Conservation (phyloP, 2,329 filamentous ascomycete species). For the Microascus cirrosus region DNA sequence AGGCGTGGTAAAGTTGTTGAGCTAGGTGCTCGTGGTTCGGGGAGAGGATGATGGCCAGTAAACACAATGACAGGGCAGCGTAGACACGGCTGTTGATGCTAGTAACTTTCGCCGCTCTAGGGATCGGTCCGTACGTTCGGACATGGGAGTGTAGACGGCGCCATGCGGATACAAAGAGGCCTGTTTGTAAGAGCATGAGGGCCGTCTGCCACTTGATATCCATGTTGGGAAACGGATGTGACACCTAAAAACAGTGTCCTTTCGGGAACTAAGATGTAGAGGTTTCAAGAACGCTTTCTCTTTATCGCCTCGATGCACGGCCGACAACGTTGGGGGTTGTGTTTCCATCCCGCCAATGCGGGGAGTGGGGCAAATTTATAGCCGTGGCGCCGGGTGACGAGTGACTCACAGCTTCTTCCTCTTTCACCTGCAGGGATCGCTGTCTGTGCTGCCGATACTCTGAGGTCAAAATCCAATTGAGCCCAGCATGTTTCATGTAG, state of each 20-base stretch:
- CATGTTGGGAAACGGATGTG: neutral
- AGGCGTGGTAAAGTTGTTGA: slow-evolving; percentile 13
- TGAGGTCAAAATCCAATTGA: too few relatives aligned
- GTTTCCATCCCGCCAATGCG: too few relatives aligned
- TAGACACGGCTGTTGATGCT: slow-evolving; percentile 6
- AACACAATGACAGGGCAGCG: neutral
- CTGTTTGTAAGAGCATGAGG: slow-evolving; percentile 1
- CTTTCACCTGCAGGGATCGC: too few relatives aligned
- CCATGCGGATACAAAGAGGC: slow-evolving; percentile 4
- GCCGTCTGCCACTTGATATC: neutral
- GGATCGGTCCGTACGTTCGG: slow-evolving; percentile 5
- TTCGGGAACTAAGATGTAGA: neutral
- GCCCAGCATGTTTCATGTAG: too few relatives aligned
- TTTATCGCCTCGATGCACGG: too few relatives aligned
- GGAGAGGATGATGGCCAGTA: slow-evolving; percentile 5
- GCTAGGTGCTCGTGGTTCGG: slow-evolving; percentile 1
- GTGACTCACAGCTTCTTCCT: too few relatives aligned
- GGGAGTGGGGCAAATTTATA: too few relatives aligned
- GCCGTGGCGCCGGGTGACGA: too few relatives aligned
- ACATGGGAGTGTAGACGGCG: slow-evolving; percentile 4
- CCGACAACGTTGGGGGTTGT: too few relatives aligned
- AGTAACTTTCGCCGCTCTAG: neutral
- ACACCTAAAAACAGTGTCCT: neutral
- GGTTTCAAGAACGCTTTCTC: too few relatives aligned
- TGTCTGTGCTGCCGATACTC: too few relatives aligned